Evolutionary conservation across 2,329 filamentous ascomycete species (phyloP).

Genomic region (Trichoderma asperellum): DNA sequence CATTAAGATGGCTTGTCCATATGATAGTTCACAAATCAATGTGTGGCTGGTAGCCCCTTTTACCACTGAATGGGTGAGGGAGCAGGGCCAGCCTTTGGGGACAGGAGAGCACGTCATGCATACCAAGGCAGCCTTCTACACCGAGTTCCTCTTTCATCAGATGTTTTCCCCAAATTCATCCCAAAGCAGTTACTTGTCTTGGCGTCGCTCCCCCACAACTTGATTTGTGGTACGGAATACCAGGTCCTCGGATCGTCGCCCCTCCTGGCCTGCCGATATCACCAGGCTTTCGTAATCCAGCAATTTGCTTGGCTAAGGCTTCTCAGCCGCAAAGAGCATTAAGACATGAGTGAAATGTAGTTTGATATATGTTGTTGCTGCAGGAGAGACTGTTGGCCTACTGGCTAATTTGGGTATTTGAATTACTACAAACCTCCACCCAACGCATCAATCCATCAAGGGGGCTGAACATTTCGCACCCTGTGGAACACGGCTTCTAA

Average conservation of each 20-base stretch:
- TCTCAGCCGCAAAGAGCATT: neutral
- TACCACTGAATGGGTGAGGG: neutral
- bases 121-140: neutral
- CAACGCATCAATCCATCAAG: neutral
- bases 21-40: conserved; percentile 19
- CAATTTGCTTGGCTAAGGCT: neutral
- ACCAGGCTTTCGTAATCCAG: neutral
- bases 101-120: conserved; percentile 19
- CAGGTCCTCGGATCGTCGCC: conserved; percentile 16
- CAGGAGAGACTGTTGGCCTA: neutral
- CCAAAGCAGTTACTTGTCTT: conserved; percentile 5
- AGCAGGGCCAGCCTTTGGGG: neutral
- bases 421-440: neutral
- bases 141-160: neutral
- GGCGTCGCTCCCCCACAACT: conserved; percentile 5
- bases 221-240: conserved; percentile 6
- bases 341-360: neutral
- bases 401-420: neutral
- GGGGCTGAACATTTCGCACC: neutral
- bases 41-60: neutral
- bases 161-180: neutral
- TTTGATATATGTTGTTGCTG: neutral
- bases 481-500: neutral
- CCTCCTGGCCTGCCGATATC: neutral
- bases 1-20: neutral